Evolutionary conservation across 163 green algal genomes (phyloP).

Genomic region (Scenedesmus sp.): DNA sequence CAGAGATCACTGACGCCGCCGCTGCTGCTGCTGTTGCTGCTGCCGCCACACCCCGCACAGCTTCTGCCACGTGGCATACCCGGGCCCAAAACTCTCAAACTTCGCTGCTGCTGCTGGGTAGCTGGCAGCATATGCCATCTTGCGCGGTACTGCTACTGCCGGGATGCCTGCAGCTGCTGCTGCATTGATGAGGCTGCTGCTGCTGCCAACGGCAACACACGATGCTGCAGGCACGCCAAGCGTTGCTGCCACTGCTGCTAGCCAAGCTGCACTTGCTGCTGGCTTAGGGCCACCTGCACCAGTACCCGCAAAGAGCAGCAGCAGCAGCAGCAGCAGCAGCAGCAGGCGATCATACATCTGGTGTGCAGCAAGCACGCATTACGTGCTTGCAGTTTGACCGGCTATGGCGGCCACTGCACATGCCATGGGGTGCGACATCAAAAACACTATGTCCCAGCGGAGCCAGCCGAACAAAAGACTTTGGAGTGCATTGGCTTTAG

Average conservation of each 20-base stretch:
- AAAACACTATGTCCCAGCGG: no score
- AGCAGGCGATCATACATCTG: background rate
- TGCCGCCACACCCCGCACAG: slow-evolving; percentile 14
- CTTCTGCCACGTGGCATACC: slow-evolving; percentile 56
- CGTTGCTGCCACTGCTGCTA: slow-evolving; percentile 49
- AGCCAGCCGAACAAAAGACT: no score
- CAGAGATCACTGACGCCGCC: background rate
- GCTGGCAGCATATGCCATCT: slow-evolving; percentile 49
- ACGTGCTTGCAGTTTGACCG: background rate
- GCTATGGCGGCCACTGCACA: no score
- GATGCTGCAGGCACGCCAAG: slow-evolving; percentile 34
- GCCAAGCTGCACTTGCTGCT: slow-evolving; percentile 12
- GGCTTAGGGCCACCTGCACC: slow-evolving; percentile 16
- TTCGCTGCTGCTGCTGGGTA: slow-evolving; percentile 57
- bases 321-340: background rate
- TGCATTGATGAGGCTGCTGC: slow-evolving; percentile 43
- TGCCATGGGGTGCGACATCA: no score
- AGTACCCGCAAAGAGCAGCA: background rate
- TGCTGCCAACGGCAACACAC: slow-evolving; percentile 6
- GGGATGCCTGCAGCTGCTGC: slow-evolving; percentile 56
- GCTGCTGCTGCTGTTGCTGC: slow-evolving; percentile 37
- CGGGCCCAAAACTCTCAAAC: slow-evolving; percentile 63
- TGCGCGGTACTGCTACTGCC: slow-evolving; percentile 55
- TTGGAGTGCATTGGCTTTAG: no score
- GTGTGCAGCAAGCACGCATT: background rate